These are phyloP conservation scores for Ceratocystis albifundus DNA, from an alignment of 2,329 filamentous ascomycete species.

Conservation along the genomic window DNA sequence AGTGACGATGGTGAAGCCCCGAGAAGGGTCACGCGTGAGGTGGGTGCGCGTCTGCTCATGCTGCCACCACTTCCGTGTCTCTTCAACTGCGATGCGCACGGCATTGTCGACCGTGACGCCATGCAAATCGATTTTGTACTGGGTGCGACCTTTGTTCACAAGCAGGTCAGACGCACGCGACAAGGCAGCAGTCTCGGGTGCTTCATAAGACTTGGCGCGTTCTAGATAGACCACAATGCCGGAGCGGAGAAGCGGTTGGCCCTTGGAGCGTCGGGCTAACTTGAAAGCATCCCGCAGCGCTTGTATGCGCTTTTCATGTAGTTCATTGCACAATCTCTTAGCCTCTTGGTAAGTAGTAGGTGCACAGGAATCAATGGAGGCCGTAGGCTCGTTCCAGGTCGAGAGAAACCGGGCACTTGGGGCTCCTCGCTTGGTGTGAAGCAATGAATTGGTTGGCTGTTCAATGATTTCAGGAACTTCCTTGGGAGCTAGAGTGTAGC, in stretches of 20 bases:
- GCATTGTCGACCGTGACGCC: conserved; percentile 72
- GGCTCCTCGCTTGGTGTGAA: neutral
- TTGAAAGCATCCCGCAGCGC: conserved; percentile 32
- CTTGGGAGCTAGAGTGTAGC: conserved; percentile 33
- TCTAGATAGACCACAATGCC: conserved; percentile 67
- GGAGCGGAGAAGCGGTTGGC: conserved; percentile 60
- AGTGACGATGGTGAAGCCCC: conserved; percentile 70
- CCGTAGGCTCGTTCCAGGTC: neutral
- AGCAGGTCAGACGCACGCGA: conserved; percentile 51
- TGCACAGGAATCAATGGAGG: neutral
- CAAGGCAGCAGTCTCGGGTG: conserved; percentile 26
- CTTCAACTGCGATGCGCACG: conserved; percentile 60
- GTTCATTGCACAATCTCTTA: neutral
- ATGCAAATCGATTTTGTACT: conserved; percentile 61
- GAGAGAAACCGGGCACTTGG: neutral
- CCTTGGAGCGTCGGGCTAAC: conserved; percentile 43
- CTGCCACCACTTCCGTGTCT: conserved; percentile 63
- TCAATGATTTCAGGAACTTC: conserved; percentile 25
- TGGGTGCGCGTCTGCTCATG: conserved; percentile 8
- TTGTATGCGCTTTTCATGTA: conserved; percentile 10
- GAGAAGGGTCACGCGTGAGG: conserved; percentile 30
- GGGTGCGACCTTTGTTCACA: conserved; percentile 55
- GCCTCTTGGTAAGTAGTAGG: conserved; percentile 7
- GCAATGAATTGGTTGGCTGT: neutral
- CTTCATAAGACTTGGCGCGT: conserved; percentile 52